phyloP scores from a whole-genome alignment of 768 basidiomycete genomes.

The Podaxis sp. region DNA sequence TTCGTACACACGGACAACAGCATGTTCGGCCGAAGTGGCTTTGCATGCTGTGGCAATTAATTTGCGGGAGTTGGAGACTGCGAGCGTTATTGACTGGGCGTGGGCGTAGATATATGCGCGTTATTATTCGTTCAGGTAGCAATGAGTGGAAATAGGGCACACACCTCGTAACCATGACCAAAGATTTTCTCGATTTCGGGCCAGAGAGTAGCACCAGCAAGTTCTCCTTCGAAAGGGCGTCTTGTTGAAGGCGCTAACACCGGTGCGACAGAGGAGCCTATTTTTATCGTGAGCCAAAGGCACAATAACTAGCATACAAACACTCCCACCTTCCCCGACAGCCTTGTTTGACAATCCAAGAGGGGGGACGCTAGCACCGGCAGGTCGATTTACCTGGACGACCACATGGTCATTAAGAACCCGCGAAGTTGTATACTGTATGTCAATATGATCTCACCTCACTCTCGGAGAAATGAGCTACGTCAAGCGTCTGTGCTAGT shows the following conservation, averaged over 20 bases:
- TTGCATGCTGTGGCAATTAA: conserved; percentile 90
- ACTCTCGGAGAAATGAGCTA: conserved; percentile 46
- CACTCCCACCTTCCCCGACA: conserved; percentile 57
- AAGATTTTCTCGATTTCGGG: conserved; percentile 97
- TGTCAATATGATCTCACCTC: conserved; percentile 39
- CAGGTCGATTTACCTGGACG: conserved; percentile 58
- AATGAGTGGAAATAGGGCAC: conserved; percentile 11
- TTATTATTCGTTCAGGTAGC: neutral
- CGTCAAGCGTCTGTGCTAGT: conserved; percentile 49
- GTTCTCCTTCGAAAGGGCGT: conserved; percentile 89
- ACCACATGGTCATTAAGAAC: conserved; percentile 7
- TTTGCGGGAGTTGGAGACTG: conserved; percentile 65
- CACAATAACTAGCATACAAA: neutral
- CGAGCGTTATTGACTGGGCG: conserved; percentile 76
- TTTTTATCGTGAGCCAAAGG: neutral
- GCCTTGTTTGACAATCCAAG: conserved; percentile 95
- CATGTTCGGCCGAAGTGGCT: conserved; percentile 85
- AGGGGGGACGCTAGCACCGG: conserved; percentile 88
- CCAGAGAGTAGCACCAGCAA: conserved; percentile 88
- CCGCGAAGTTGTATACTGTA: neutral
- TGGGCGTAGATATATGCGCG: conserved; percentile 27
- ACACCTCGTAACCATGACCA: conserved; percentile 95
- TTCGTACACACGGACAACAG: conserved; percentile 82
- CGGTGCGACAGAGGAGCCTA: conserved; percentile 23
- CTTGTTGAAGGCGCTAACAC: conserved; percentile 28